These are phyloP conservation scores for Escallonia herrerae DNA, from an alignment of 129 eudicot genomes.

Conservation along the genomic window DNA sequence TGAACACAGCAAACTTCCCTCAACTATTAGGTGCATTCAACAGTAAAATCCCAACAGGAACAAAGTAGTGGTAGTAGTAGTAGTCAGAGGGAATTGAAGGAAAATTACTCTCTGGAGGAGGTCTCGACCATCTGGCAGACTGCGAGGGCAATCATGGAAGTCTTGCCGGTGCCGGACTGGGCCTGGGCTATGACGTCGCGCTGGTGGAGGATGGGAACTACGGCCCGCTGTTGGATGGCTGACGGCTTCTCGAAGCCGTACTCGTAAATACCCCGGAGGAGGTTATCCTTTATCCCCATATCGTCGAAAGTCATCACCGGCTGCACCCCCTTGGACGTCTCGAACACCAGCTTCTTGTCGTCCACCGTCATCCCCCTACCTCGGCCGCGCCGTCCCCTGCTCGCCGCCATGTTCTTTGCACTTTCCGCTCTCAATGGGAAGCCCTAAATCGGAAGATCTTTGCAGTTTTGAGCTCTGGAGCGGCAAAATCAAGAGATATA, in stretches of 20 bases:
- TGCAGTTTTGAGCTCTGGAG: too few species aligned
- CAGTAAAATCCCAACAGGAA: too few species aligned
- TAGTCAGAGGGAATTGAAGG: neutral
- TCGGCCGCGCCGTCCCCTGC: slow-evolving; percentile 40
- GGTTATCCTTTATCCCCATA: slow-evolving; percentile 92
- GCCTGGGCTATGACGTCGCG: slow-evolving; percentile 99
- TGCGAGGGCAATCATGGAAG: slow-evolving; percentile 92
- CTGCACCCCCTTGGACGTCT: slow-evolving; percentile 76
- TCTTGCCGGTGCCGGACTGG: slow-evolving; percentile 93
- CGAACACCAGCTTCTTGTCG: slow-evolving; percentile 79
- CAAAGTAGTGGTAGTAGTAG: too few species aligned
- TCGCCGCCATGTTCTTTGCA: slow-evolving; percentile 52
- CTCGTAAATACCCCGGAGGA: slow-evolving; percentile 80
- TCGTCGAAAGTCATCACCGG: slow-evolving; percentile 79
- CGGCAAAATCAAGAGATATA: too few species aligned
- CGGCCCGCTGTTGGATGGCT: slow-evolving; percentile 93
- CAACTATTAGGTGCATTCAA: too few species aligned
- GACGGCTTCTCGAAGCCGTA: slow-evolving; percentile 96
- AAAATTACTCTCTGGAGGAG: slow-evolving; percentile 62
- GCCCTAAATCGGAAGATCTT: too few species aligned
- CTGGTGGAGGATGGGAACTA: slow-evolving; percentile 75
- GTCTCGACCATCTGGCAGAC: slow-evolving; percentile 92
- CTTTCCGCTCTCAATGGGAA: slow-evolving; percentile 2
- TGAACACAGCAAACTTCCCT: too few species aligned
- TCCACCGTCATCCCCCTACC: slow-evolving; percentile 20